Conservation (phyloP, 2,329 filamentous ascomycete genomes). For the Colletotrichum sp. region DNA sequence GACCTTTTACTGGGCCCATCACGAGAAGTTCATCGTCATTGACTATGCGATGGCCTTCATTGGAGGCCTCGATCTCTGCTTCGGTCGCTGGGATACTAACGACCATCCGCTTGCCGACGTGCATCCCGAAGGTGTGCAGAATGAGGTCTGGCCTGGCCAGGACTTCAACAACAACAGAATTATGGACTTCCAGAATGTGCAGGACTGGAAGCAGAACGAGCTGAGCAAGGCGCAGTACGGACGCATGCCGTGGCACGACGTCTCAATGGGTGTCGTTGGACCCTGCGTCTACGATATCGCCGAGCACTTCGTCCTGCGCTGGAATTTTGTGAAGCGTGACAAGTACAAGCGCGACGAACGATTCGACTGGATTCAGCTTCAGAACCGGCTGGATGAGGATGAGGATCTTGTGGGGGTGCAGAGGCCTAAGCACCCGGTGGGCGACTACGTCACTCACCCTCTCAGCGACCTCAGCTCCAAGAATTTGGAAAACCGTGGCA, state of each 20-base stretch:
- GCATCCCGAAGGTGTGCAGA: conserved; percentile 80
- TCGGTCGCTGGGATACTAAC: conserved; percentile 89
- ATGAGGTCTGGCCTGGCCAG: conserved; percentile 92
- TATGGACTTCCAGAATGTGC: conserved; percentile 91
- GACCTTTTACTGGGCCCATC: conserved; percentile 98
- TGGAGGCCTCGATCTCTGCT: conserved; percentile 92
- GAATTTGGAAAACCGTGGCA: conserved; percentile 68
- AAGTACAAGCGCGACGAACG: conserved; percentile 91
- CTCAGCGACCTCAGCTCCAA: conserved; percentile 72
- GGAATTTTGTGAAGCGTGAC: conserved; percentile 97
- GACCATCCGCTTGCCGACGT: conserved; percentile 88
- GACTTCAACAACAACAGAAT: conserved; percentile 98
- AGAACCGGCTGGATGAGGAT: conserved; percentile 76
- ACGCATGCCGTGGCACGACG: conserved; percentile 98
- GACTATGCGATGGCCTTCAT: conserved; percentile 93
- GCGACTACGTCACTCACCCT: conserved; percentile 85
- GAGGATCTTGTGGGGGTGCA: conserved; percentile 91
- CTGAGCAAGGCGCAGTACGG: conserved; percentile 89
- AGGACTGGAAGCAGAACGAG: conserved; percentile 93
- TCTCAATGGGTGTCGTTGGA: conserved; percentile 88
- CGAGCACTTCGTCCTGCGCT: conserved; percentile 91
- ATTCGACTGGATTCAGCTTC: conserved; percentile 85
- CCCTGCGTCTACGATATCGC: conserved; percentile 93
- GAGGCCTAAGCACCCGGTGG: conserved; percentile 85
- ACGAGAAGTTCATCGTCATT: conserved; percentile 96